Percentiles rank a stretch among this genome's conserved stretches.
phyloP scores from a whole-genome alignment of 352 stramenopile species.

The Blastocystis sp. region DNA sequence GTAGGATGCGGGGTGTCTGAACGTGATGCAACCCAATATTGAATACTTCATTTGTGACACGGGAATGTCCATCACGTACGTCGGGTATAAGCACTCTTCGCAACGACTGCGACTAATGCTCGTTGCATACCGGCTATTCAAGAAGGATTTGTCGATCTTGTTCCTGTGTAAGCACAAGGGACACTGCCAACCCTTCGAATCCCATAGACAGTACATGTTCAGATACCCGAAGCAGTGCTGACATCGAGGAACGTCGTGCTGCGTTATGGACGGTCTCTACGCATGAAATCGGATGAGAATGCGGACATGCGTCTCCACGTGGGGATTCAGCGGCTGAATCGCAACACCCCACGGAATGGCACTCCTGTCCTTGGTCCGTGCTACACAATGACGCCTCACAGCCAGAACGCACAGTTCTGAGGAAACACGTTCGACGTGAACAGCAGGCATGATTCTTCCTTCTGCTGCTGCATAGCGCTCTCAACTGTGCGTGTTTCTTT shows the following conservation, averaged over 20 bases:
- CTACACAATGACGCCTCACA: slow-evolving; percentile 24
- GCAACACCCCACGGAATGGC: slow-evolving; percentile 55
- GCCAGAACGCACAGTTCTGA: background rate
- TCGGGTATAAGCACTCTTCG: slow-evolving; percentile 45
- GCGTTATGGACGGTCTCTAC: slow-evolving; percentile 32
- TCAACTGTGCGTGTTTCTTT: no score
- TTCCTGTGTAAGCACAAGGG: slow-evolving; percentile 41
- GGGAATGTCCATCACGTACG: slow-evolving; percentile 26
- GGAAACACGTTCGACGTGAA: slow-evolving; percentile 60
- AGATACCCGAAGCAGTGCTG: slow-evolving; percentile 67
- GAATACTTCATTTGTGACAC: slow-evolving; percentile 4
- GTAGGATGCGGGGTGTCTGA: slow-evolving; percentile 23
- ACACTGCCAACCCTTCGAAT: slow-evolving; percentile 58
- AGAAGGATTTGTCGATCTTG: slow-evolving; percentile 2
- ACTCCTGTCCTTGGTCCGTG: slow-evolving; percentile 51
- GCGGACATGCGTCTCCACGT: slow-evolving; percentile 8
- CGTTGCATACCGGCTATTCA: slow-evolving; percentile 31
- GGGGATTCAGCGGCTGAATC: slow-evolving; percentile 58
- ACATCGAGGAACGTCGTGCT: slow-evolving; percentile 35
- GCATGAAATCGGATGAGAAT: background rate
- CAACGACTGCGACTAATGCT: slow-evolving; percentile 58
- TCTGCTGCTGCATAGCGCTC: background rate
- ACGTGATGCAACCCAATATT: background rate
- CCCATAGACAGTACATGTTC: slow-evolving; percentile 68
- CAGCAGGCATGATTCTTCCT: slow-evolving; percentile 55